phyloP scores from a whole-genome alignment of 2,329 filamentous ascomycete species.

The Aquanectria penicillioides region DNA sequence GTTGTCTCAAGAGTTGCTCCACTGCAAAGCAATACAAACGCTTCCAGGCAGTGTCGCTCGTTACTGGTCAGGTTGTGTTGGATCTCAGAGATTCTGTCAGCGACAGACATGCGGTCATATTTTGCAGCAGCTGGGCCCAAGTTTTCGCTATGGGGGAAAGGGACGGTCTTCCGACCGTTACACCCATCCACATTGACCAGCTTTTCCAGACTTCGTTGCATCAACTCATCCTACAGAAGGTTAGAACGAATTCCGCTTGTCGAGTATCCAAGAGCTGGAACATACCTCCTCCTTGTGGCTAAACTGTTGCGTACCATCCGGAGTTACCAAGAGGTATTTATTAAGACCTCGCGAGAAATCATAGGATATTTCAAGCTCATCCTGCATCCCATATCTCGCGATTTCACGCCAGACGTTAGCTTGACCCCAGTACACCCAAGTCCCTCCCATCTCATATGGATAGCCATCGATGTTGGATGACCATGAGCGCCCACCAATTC shows the following conservation, averaged over 20 bases:
- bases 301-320: slow-evolving; percentile 44
- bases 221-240: slow-evolving; percentile 38
- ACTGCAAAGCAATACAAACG: slow-evolving; percentile 54
- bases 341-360: slow-evolving; percentile 55
- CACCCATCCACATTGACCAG: slow-evolving; percentile 58
- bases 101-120: slow-evolving; percentile 52
- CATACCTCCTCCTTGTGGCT: slow-evolving; percentile 54
- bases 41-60: slow-evolving; percentile 53
- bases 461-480: slow-evolving; percentile 55
- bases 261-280: too few species aligned
- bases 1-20: slow-evolving; percentile 54
- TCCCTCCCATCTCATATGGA: slow-evolving; percentile 60
- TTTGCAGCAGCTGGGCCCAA: slow-evolving; percentile 45
- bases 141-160: slow-evolving; percentile 51
- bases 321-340: slow-evolving; percentile 49
- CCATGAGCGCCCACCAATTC: slow-evolving; percentile 60
- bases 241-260: neutral
- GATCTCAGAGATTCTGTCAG: slow-evolving; percentile 55
- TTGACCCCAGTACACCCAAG: slow-evolving; percentile 59
- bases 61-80: slow-evolving; percentile 49
- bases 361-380: slow-evolving; percentile 50
- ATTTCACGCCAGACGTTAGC: slow-evolving; percentile 57
- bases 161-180: slow-evolving; percentile 49
- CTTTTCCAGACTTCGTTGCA: slow-evolving; percentile 49
- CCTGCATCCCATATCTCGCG: slow-evolving; percentile 55